Evolutionary conservation across 2,329 filamentous ascomycete genomes (phyloP).

Genomic region (Fusarium musae): DNA sequence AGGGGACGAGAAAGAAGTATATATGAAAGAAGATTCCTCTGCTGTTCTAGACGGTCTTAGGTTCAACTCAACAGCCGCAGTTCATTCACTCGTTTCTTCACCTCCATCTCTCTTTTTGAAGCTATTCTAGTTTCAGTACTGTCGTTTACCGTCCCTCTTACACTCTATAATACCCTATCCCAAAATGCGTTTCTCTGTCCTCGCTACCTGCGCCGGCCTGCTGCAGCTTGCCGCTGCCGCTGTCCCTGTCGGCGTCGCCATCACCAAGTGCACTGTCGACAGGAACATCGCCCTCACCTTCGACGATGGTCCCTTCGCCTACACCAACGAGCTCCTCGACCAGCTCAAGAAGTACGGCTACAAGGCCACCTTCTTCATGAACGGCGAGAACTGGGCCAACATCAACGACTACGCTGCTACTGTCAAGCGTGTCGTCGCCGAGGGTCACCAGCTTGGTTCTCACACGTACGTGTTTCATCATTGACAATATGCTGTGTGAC

Average conservation of each 20-base stretch:
- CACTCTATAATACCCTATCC: background rate
- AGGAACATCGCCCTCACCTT: slow-evolving; percentile 29
- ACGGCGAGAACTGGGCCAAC: slow-evolving; percentile 39
- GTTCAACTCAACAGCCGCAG: slow-evolving; percentile 12
- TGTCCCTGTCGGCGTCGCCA: slow-evolving; percentile 17
- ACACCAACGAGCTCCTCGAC: slow-evolving; percentile 30
- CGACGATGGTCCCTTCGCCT: slow-evolving; percentile 22
- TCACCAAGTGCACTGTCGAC: slow-evolving; percentile 24
- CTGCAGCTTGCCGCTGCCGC: slow-evolving; percentile 18
- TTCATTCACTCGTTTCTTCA: slow-evolving; percentile 15
- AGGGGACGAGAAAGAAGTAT: slow-evolving; percentile 4
- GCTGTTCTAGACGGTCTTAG: background rate
- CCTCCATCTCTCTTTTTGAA: slow-evolving; percentile 15
- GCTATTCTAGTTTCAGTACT: slow-evolving; percentile 13
- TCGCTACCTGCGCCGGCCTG: slow-evolving; percentile 22
- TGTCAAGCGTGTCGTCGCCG: slow-evolving; percentile 53
- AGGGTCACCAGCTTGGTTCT: slow-evolving; percentile 66
- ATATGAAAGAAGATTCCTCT: slow-evolving; percentile 22
- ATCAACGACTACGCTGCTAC: slow-evolving; percentile 36
- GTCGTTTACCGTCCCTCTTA: slow-evolving; percentile 6
- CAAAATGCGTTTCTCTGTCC: slow-evolving; percentile 20
- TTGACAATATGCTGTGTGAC: background rate
- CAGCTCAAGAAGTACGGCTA: slow-evolving; percentile 29
- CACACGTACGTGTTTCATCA: slow-evolving; percentile 24
- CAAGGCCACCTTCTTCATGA: slow-evolving; percentile 40